phyloP scores from a whole-genome alignment of 2,329 filamentous ascomycete genomes.

The Paecilomyces sp. region DNA sequence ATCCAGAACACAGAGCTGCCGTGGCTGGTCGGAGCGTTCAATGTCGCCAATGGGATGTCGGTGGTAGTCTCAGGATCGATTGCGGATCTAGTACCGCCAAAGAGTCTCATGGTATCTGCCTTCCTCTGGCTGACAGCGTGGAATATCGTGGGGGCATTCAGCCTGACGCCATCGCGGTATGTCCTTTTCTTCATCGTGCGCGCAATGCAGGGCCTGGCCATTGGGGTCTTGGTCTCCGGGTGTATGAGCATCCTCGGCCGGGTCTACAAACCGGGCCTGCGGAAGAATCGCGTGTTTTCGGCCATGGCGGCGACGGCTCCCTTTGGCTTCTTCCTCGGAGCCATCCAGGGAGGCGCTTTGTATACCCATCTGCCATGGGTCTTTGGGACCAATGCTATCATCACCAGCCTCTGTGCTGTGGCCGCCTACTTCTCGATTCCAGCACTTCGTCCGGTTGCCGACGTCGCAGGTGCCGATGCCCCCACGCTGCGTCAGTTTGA shows the following conservation, averaged over 20 bases:
- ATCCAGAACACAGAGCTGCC: constrained; percentile 34
- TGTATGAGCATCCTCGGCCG: constrained; percentile 42
- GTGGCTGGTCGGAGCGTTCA: constrained; percentile 37
- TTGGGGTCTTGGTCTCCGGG: constrained; percentile 44
- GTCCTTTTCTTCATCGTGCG: constrained; percentile 31
- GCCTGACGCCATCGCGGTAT: constrained; percentile 26
- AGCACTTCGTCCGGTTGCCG: constrained; percentile 22
- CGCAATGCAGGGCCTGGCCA: constrained; percentile 41
- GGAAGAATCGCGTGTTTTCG: constrained; percentile 44
- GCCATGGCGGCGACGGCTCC: constrained; percentile 44
- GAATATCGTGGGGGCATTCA: constrained; percentile 30
- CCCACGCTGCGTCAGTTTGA: constrained; percentile 7
- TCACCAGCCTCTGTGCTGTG: constrained; percentile 26
- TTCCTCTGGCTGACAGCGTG: constrained; percentile 37
- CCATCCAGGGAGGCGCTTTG: constrained; percentile 36
- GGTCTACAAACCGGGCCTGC: constrained; percentile 37
- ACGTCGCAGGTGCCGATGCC: constrained; percentile 19
- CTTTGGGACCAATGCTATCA: constrained; percentile 37
- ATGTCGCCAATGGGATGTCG: constrained; percentile 35
- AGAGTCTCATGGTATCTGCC: constrained; percentile 34
- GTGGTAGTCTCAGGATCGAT: constrained; percentile 28
- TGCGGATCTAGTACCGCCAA: constrained; percentile 36
- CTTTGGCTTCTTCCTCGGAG: constrained; percentile 37
- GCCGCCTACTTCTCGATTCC: constrained; percentile 37
- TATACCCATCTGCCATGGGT: constrained; percentile 35